phyloP scores from a whole-genome alignment of 2,329 filamentous ascomycete genomes.

The Talaromyces sp. region DNA sequence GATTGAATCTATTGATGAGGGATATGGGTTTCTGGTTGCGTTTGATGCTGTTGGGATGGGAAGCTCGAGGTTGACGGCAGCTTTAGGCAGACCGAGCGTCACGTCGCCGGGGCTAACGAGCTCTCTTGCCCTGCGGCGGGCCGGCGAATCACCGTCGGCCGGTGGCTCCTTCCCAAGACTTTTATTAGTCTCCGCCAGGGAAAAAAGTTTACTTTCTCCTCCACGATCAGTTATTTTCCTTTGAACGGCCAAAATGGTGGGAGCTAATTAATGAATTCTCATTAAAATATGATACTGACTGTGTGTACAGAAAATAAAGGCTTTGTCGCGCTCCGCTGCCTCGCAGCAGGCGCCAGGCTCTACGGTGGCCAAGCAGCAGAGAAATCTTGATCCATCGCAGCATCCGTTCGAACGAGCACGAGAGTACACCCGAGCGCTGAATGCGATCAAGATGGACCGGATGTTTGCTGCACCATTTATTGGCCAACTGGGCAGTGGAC shows the following conservation, averaged over 20 bases:
- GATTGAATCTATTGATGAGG: neutral
- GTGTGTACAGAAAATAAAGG: slow-evolving; percentile 50
- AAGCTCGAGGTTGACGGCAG: slow-evolving; percentile 4
- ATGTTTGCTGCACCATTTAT: slow-evolving; percentile 87
- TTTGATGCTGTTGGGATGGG: neutral
- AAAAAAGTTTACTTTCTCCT: neutral
- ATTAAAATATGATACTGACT: neutral
- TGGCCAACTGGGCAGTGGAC: slow-evolving; percentile 77
- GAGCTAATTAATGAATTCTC: too few species aligned
- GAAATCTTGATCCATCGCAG: slow-evolving; percentile 68
- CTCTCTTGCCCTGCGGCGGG: slow-evolving; percentile 3
- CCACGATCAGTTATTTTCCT: neutral
- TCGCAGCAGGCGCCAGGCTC: slow-evolving; percentile 44
- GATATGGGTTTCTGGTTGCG: neutral
- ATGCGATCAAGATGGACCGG: slow-evolving; percentile 86
- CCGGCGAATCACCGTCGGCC: slow-evolving; percentile 3
- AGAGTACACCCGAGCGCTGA: slow-evolving; percentile 72
- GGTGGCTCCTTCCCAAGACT: slow-evolving; percentile 1
- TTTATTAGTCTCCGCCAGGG: slow-evolving; percentile 9
- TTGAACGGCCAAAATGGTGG: neutral
- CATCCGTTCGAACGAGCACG: slow-evolving; percentile 88
- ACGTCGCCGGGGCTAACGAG: slow-evolving; percentile 1
- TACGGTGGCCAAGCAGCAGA: slow-evolving; percentile 39
- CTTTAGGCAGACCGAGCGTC: slow-evolving; percentile 2
- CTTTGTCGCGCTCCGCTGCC: slow-evolving; percentile 41